Percentiles rank a stretch among this genome's conserved stretches.
phyloP scores from a whole-genome alignment of 108 stramenopile species.

The Cyclotella baltica region DNA sequence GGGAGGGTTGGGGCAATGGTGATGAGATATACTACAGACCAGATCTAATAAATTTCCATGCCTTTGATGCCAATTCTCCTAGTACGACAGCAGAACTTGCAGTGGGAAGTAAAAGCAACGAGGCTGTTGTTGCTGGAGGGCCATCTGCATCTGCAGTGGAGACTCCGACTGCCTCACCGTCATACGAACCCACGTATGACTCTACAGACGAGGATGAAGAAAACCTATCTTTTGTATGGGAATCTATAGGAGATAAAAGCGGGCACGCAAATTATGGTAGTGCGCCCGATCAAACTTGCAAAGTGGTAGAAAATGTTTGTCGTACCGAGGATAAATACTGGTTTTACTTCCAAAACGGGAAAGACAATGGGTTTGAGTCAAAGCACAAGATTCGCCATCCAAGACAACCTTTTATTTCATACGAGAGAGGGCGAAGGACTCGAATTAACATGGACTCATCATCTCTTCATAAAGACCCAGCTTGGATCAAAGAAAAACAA shows the following conservation, averaged over 20 bases:
- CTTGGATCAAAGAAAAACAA: slow-evolving; percentile 9
- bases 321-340: background rate
- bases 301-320: slow-evolving; percentile 27
- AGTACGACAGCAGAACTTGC: background rate
- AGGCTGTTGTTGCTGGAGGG: background rate
- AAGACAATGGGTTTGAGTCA: slow-evolving; percentile 1
- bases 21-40: slow-evolving; percentile 31
- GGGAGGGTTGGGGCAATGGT: background rate
- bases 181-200: background rate
- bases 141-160: background rate
- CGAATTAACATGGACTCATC: background rate
- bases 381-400: slow-evolving; percentile 10
- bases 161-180: background rate
- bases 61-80: background rate
- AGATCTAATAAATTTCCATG: slow-evolving; percentile 4
- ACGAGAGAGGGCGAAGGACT: background rate
- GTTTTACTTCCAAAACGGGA: background rate
- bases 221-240: slow-evolving; percentile 8
- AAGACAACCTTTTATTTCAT: slow-evolving; percentile 7
- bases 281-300: background rate
- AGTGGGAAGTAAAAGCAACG: background rate
- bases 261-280: background rate
- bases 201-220: background rate
- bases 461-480: background rate
- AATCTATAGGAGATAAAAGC: background rate